These are phyloP conservation scores for Scutellaria barbata DNA, from an alignment of 257 asterid species.

Conservation along the genomic window DNA sequence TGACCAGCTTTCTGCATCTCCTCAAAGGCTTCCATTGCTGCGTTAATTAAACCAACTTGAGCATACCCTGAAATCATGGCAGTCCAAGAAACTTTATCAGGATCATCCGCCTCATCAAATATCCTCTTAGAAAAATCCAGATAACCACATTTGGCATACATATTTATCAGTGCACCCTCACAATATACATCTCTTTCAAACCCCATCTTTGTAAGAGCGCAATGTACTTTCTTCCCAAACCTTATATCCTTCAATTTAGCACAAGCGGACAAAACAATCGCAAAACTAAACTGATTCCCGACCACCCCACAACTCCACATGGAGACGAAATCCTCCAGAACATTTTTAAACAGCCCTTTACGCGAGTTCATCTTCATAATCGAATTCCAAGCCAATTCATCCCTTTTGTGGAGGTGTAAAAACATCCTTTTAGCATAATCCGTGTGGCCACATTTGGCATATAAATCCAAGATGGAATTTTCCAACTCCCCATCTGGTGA, in stretches of 20 bases:
- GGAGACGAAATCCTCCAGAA: conserved; percentile 47
- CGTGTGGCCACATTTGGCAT: conserved; percentile 74
- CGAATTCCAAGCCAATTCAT: conserved; percentile 83
- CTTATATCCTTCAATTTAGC: conserved; percentile 56
- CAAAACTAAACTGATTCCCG: conserved; percentile 77
- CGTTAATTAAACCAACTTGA: conserved; percentile 59
- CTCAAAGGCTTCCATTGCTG: conserved; percentile 65
- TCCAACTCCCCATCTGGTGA: conserved; percentile 59
- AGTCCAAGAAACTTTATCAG: conserved; percentile 81
- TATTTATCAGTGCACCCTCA: conserved; percentile 77
- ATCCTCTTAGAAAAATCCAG: conserved; percentile 62
- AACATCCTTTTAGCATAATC: conserved; percentile 62
- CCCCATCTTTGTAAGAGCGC: conserved; percentile 55
- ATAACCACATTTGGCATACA: conserved; percentile 80
- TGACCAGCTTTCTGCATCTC: conserved; percentile 63
- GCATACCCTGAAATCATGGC: conserved; percentile 77
- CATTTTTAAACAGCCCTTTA: conserved; percentile 49
- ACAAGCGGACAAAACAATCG: conserved; percentile 74
- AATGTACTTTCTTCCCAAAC: conserved; percentile 71
- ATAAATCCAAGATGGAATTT: conserved; percentile 79
- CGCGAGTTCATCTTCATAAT: conserved; percentile 73
- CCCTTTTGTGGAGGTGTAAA: conserved; percentile 51
- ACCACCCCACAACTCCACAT: conserved; percentile 62
- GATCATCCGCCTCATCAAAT: conserved; percentile 59
- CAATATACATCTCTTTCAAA: conserved; percentile 59